Base-by-base conservation (phyloP, 345 rosid species). In the Iberis pinnata region DNA sequence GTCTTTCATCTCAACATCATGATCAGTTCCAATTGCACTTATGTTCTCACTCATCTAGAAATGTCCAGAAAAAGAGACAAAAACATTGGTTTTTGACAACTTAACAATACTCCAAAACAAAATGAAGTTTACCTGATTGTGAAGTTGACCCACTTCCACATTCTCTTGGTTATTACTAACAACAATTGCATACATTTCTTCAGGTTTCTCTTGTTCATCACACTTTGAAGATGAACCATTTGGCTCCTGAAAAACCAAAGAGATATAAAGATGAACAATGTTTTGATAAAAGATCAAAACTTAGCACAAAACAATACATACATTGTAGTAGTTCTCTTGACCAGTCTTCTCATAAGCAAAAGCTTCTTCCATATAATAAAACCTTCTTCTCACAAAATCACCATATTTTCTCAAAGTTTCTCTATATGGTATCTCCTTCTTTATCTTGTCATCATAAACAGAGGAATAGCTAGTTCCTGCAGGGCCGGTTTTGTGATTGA, bases 381-480 rank as follows among this genome's bases (percentile, higher is more conserved):
- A 81, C 59, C 98, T 75, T 61, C 65, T 78, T 77, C 76, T 78
- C 65, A 90, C 64, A 71, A 68, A 78, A 61, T 84, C 88, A 42
- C 74, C 80, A 61, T 74, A 75, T 19, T 76, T 73, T 53, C 82
- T 70, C 73, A 72, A 84, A 82, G 71, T 76, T 57, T 89, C 95
- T 72, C 88, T 74, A 50, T 63, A 78, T 17, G 75, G 78, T 51
- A 69, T 68, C 8, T 76, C 32, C 31, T 69, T 9, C 8, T 33
- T 53, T 56, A 70, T 73, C 40, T 67, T 75, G 20, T 61, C 33
- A n/a, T 12, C 76, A 61, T 69, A 73, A 61, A 72, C 27, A 2
- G 74, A 69, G 22, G 56, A 43, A 64, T 63, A 75, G 60, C 26
- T 47, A 13, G 25, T 25, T 18, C 50, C 75, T 48, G 75, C 80